Evolutionary conservation across 2,329 filamentous ascomycete species (phyloP), one percentile per base, ranked within the genome.

Genomic region (Phyllosticta ampelicida): DNA sequence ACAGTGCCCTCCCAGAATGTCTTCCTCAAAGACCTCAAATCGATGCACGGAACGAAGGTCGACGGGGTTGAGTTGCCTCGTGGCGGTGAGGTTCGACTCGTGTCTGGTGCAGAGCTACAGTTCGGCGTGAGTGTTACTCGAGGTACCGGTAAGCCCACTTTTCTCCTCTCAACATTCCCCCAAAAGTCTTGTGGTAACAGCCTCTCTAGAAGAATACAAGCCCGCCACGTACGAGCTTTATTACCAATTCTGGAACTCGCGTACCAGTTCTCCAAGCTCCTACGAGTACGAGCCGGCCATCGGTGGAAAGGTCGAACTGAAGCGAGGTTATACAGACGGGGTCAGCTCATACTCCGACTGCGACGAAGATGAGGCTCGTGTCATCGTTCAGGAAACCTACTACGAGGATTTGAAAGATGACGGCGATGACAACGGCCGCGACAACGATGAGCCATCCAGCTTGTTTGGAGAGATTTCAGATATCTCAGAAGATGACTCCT

Each of bases 41-140:
- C 82, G 9, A 83, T 84, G 76, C 83, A 86, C 66, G 83, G 83
- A 28, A 86, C 82, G 18, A 77, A 70, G 60, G 62, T 85, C 53
- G 82, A 84, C 63, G 73, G 74, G 36, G 64, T 58, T 9, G 60
- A 55, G 36, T 63, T 74, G 6, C 48, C 62, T 2, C 60, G 65
- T n/a, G 56, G 66, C 18, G 62, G 54, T 13, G 62, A 66, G 9
- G 58, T 63, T 21, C 60, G 60, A 30, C 62, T 74, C 49, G 61
- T 60, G 16, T 64, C 64, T 53, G 71, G 71, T 3, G 71, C 73
- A 55, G 55, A 62, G 16, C 55, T 74, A 23, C 69, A 70, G 62
- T 71, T 74, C 53, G 71, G 72, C 26, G 58, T 63, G 16, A 65
- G 71, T 51, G 68, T 74, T 2, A 67, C 67, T 55, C 57, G 53